Evolutionary conservation across 2,329 filamentous ascomycete species (phyloP).

Genomic region (Colletotrichum sp.): DNA sequence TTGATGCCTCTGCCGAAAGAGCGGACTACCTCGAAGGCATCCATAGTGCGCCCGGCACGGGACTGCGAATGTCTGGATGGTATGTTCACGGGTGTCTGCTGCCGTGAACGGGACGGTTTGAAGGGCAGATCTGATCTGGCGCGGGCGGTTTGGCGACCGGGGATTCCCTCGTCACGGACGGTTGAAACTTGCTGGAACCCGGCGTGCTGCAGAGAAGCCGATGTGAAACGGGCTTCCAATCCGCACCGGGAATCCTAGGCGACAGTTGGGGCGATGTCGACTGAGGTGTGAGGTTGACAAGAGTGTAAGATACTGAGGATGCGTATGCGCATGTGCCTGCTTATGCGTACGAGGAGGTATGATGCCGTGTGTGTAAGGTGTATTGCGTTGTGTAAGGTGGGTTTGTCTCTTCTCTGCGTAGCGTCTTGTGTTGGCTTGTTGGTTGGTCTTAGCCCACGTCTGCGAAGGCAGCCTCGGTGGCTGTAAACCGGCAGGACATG

Average conservation of each 20-base stretch:
- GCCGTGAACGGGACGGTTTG: neutral
- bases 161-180: conserved; percentile 14
- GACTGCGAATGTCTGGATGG: neutral
- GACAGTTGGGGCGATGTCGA: neutral
- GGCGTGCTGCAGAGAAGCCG: conserved; percentile 17
- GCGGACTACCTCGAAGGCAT: conserved; percentile 11
- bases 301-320: neutral
- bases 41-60: conserved; percentile 11
- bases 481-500: conserved; percentile 14
- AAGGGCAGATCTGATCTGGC: neutral
- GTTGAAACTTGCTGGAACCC: conserved; percentile 21
- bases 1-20: conserved; percentile 16
- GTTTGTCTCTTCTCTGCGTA: neutral
- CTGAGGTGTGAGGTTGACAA: neutral
- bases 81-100: neutral
- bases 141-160: conserved; percentile 4
- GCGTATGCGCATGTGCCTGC: neutral
- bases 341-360: neutral
- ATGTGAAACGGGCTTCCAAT: conserved; percentile 15
- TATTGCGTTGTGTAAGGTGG: neutral
- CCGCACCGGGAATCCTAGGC: conserved; percentile 11
- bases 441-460: conserved; percentile 16
- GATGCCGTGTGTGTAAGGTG: neutral
- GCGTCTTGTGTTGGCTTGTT: neutral
- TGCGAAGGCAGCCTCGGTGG: conserved; percentile 17